Conservation (phyloP, 208 protist genomes). For the Tritrichomonas foetus region DNA sequence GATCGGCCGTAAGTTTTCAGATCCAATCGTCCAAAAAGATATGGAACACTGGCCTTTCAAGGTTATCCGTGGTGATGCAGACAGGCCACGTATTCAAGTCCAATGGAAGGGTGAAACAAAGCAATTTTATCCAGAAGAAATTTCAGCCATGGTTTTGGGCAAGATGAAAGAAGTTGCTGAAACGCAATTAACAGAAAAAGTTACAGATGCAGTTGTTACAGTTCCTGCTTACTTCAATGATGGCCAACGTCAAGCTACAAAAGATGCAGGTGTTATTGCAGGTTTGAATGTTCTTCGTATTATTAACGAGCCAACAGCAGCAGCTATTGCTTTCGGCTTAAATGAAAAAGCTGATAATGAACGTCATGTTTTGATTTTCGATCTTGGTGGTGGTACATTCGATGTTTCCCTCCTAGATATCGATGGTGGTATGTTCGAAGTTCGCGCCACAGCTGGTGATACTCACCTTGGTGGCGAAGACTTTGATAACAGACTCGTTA, state of each 20-base stretch:
- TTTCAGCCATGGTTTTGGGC: slow-evolving; percentile 86
- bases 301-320: slow-evolving; percentile 73
- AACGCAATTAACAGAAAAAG: slow-evolving; percentile 72
- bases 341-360: slow-evolving; percentile 32
- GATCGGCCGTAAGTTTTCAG: slow-evolving; percentile 72
- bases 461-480: slow-evolving; percentile 95
- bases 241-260: slow-evolving; percentile 88
- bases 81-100: slow-evolving; percentile 76
- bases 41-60: too few relatives aligned
- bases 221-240: slow-evolving; percentile 98
- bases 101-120: slow-evolving; percentile 71
- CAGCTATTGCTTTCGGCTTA: slow-evolving; percentile 62
- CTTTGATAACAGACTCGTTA: slow-evolving; percentile 80
- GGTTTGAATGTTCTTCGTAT: slow-evolving; percentile 94
- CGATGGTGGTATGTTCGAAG: slow-evolving; percentile 83
- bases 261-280: slow-evolving; percentile 91
- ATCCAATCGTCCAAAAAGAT: slow-evolving; percentile 80
- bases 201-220: slow-evolving; percentile 59
- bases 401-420: slow-evolving; percentile 95
- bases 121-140: slow-evolving; percentile 84
- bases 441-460: slow-evolving; percentile 82
- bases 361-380: slow-evolving; percentile 50
- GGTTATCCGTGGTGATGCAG: slow-evolving; percentile 69
- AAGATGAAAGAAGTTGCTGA: slow-evolving; percentile 68
- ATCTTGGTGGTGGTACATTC: slow-evolving; percentile 69